Evolutionary conservation across 495 filamentous ascomycete genomes (phyloP).

Genomic region (Rhypophila decipiens): DNA sequence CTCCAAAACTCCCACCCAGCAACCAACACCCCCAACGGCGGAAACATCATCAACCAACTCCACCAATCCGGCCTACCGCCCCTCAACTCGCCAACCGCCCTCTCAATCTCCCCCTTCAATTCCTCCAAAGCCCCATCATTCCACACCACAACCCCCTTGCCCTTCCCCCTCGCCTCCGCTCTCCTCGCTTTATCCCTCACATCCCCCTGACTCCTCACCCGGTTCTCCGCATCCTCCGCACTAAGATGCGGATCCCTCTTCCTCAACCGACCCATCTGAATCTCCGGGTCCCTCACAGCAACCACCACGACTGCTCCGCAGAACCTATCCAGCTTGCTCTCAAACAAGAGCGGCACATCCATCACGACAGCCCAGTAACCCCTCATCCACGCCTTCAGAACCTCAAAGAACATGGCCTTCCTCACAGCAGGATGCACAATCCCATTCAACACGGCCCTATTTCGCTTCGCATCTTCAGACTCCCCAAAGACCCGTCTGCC

Average conservation of each 20-base stretch:
- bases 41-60: conserved; percentile 66
- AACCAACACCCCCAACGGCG: conserved; percentile 60
- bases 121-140: conserved; percentile 74
- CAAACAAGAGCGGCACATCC: conserved; percentile 88
- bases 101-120: conserved; percentile 55
- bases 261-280: conserved; percentile 73
- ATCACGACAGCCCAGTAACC: conserved; percentile 86
- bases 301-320: conserved; percentile 84
- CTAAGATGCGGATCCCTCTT: conserved; percentile 66
- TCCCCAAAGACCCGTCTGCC: conserved; percentile 81
- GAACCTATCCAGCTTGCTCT: conserved; percentile 69
- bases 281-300: conserved; percentile 60
- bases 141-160: conserved; percentile 69
- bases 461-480: conserved; percentile 52
- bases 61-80: conserved; percentile 69
- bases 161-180: conserved; percentile 53
- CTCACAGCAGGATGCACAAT: conserved; percentile 89
- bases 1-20: conserved; percentile 61
- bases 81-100: conserved; percentile 55
- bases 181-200: conserved; percentile 72
- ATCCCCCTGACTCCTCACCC: conserved; percentile 79
- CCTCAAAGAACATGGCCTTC: conserved; percentile 62
- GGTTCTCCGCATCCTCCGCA: conserved; percentile 70
- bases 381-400: conserved; percentile 57
- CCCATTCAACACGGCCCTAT: conserved; percentile 70